Percentiles rank a stretch among this genome's conserved stretches.
phyloP scores from a whole-genome alignment of 768 basidiomycete genomes.

The Amanita pseudoporphyria region DNA sequence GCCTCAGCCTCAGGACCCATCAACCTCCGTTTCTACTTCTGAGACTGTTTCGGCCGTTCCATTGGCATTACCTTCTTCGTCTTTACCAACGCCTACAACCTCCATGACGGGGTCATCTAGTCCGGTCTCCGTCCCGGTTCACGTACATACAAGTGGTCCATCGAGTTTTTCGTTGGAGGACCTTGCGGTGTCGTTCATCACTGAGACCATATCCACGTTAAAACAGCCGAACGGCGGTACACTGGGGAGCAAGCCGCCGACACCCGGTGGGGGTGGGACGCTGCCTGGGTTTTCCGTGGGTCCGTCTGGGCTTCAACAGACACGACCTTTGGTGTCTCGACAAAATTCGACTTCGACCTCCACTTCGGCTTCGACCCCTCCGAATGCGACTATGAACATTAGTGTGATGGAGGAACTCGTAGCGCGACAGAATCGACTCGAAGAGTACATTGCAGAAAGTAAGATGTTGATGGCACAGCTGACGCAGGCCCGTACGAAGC shows the following conservation, averaged over 20 bases:
- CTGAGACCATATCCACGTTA: constrained; percentile 41
- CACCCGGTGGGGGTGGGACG: not conserved
- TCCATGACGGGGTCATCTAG: not conserved
- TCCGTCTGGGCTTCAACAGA: not conserved
- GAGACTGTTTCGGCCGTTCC: not conserved
- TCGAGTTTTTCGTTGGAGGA: constrained; percentile 34
- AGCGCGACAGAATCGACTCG: constrained; percentile 36
- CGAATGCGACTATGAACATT: not conserved
- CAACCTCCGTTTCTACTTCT: not conserved
- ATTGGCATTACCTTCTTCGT: not conserved
- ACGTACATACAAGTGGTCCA: constrained; percentile 9
- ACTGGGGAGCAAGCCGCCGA: no score
- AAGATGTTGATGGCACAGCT: constrained; percentile 41
- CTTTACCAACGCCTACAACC: not conserved
- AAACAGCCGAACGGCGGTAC: constrained; percentile 11
- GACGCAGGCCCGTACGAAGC: constrained; percentile 34
- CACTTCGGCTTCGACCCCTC: not conserved
- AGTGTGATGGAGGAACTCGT: constrained; percentile 26
- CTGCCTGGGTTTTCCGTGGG: not conserved
- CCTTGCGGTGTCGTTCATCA: constrained; percentile 48
- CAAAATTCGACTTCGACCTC: not conserved
- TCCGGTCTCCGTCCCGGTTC: constrained; percentile 1
- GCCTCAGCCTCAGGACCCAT: no score
- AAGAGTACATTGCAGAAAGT: constrained; percentile 43
- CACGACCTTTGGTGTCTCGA: no score